Evolutionary conservation across 305 asterid species (phyloP).

Genomic region (Fraxinus baroniana): DNA sequence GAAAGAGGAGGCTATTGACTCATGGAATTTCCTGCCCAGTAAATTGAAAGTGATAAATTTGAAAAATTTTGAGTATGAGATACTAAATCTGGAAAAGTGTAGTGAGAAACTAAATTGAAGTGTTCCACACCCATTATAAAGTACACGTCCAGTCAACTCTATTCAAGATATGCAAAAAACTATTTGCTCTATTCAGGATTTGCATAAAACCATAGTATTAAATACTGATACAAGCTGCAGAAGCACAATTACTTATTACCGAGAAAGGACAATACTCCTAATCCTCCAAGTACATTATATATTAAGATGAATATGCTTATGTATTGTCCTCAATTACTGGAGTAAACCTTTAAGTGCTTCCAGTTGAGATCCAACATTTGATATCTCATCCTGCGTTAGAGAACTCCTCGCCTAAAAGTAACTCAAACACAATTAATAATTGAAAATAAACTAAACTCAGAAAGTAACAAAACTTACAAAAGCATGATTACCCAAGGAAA

Average conservation of each 20-base stretch:
- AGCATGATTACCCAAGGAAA: neutral
- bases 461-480: neutral
- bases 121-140: constrained; percentile 17
- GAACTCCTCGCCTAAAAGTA: constrained; percentile 56
- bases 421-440: constrained; percentile 6
- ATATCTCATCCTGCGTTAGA: constrained; percentile 46
- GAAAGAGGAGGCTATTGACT: too few species aligned
- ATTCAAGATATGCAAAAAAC: neutral
- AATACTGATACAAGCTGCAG: neutral
- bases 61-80: neutral
- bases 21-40: constrained; percentile 46
- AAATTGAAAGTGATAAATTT: constrained; percentile 1
- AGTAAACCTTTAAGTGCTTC: constrained; percentile 51
- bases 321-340: neutral
- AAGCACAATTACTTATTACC: neutral
- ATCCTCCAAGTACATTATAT: neutral
- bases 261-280: neutral
- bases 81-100: constrained; percentile 2
- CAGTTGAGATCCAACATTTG: constrained; percentile 43
- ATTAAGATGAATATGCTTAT: neutral
- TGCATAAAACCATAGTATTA: neutral
- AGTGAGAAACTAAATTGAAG: neutral
- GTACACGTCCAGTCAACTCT: constrained; percentile 10
- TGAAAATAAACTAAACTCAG: neutral
- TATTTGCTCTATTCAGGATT: neutral